Conservation (phyloP, 148 eudicot species). For the Bassia scoparia region DNA sequence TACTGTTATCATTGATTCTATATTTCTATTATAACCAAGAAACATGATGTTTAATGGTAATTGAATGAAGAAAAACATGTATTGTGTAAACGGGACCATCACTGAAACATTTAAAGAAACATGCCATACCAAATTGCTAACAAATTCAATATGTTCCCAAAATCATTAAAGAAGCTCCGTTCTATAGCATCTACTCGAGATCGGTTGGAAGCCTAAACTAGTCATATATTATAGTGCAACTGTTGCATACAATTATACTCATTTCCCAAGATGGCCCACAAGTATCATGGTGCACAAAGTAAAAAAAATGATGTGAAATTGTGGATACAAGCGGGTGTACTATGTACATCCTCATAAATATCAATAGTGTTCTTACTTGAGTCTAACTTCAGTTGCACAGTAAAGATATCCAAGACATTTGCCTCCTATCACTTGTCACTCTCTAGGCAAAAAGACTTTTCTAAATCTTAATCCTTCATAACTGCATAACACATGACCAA, state of each 20-base stretch:
- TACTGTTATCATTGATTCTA: background rate
- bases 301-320: too few relatives aligned
- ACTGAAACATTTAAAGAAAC: background rate
- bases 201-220: too few relatives aligned
- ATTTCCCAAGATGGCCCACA: too few relatives aligned
- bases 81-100: background rate
- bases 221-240: too few relatives aligned
- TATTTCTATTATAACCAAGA: background rate
- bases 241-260: too few relatives aligned
- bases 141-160: background rate
- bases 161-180: background rate
- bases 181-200: too few relatives aligned
- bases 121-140: background rate
- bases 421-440: too few relatives aligned
- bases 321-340: too few relatives aligned
- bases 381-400: too few relatives aligned
- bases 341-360: background rate
- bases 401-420: too few relatives aligned
- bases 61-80: background rate
- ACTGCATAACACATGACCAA: slow-evolving; percentile 6
- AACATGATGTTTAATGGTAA: background rate
- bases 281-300: too few relatives aligned
- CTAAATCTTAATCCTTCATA: background rate
- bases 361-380: background rate
- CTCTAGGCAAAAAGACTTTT: too few relatives aligned